Evolutionary conservation across 257 asterid genomes (phyloP), one percentile per base, ranked within the genome.

Genomic region (Primulina tabacum): DNA sequence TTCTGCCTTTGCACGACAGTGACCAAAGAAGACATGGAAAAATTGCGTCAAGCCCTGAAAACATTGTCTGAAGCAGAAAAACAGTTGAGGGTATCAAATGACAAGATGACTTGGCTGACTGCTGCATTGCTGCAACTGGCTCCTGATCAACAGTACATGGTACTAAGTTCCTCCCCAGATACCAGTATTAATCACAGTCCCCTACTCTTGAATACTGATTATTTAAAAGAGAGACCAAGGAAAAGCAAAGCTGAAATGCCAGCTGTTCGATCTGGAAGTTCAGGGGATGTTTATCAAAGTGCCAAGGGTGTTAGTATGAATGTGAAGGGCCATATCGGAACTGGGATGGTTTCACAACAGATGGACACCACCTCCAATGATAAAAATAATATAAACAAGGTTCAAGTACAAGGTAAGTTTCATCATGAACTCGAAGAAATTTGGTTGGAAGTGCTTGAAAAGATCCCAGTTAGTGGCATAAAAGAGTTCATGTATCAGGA

Each of bases 51-150:
- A 77, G 97, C 99, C 37, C 80, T 94, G 64, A 90, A 84, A 73
- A 90, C 96, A n/a, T 78, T 94, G 56, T 94, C 99, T 1, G 99
- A 94, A 81, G 95, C 99, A 28, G 99, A 94, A 80, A 91, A 94
- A 88, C 97, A 94, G 88, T 83, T 94, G 79, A 87, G 99, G 80
- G 80, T 86, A 67, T 88, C 99, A 7, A 89, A 79, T 50, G 99
- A 91, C 82, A 82, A 82, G 81, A 82, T 88, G 58, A 94, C 99
- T 32, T 94, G 99, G 99, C 88, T 94, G 66, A 94, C 99, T 2
- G 99, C 97, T 30, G 97, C 97, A 26, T 74, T 94, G 67, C 79
- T 94, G 77, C 99, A 94, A 77, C 90, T 94, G 76, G 99, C 97
- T 60, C 97, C 97, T 4, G 99, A 94, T 80, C 95, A 87, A 70